Evolutionary conservation across 805 yeast species (phyloP), one percentile per base, ranked within the genome.

Genomic region (Zygotorulaspora sp.): DNA sequence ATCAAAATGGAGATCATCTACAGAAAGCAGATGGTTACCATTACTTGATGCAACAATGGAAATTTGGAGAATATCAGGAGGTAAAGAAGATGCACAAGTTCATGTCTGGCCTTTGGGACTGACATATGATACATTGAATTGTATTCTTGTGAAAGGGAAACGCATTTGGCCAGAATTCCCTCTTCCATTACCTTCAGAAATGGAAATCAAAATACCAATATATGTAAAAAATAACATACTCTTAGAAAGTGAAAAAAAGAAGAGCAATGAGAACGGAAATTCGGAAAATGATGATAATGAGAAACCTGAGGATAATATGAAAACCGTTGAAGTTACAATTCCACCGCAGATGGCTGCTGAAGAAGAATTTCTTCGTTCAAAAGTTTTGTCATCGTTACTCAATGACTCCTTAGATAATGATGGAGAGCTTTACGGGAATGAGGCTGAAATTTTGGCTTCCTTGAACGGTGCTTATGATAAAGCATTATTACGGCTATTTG

Each of bases 101-200:
- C 71, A 72, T 37, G 80, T 82, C 48, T 88, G 97, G 97, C 97
- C 97, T 15, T 66, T 90, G 36, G 95, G 96, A 2, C 62, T 85
- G 24, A 74, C 77, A 41, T 72, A 71, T 35, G 88, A 83, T 42
- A 75, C 78, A 43, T 73, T 88, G 50, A 77, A 75, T 47, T 85
- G 94, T 60, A 71, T 87, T 36, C 71, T 86, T 14, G 73, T 86
- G 44, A 83, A 84, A 61, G 89, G 88, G 15, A 67, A 68, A 4
- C 60, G 59, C 30, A 66, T 67, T 21, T 81, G 81, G 61, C 97
- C 97, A 1, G 75, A 78, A 3, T 78, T 86, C 53, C 97, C 97
- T 10, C 63, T 92, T 35, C 83, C 96, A 0, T 68, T 88, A 40
- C 90, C 95, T 1, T 72, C 87, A 8, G 96, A 86, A 51, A 59